Base-by-base conservation (phyloP, 306 rosid species). In the Senna siamea region DNA sequence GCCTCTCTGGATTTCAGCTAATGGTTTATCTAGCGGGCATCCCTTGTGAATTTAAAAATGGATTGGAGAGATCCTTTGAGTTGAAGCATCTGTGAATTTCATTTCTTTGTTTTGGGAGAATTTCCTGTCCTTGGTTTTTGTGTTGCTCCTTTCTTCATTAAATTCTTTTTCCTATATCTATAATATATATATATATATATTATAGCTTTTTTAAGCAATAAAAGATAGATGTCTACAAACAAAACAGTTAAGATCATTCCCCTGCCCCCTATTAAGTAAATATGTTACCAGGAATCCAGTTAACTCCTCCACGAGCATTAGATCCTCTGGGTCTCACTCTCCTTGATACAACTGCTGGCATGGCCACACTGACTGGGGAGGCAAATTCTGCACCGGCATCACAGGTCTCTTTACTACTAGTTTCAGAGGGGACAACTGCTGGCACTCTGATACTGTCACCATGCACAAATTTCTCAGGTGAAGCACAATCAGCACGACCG, bases 281-380 rank as follows among this genome's bases (percentile, higher is more conserved):
- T 22, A 34, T 23, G 23, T 80, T 84, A 84, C 87, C 87, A 18
- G 75, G 0, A 34, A 73, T 69, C 72, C 60, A 70, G 64, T 77
- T 18, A 73, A 69, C 32, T 34, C 15, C 61, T 6, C 55, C 64
- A 0, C 1, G n/a, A 23, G 79, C 30, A 54, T 1, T 5, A 69
- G 76, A 54, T 37, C n/a, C 32, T 73, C 13, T 74, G 20, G 69
- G 41, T 78, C 76, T 81, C 55, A 80, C 84, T 50, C 80, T 78
- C 66, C 54, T 35, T 70, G n/a, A 55, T 75, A 9, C 69, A 23
- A 28, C 13, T 37, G 7, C 20, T 18, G 78, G 17, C 7, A 38
- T 35, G 5, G 66, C 46, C 7, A 37, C 40, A n/a, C 23, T 28
- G 18, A 68, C 69, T 13, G 74, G 74, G 12, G 70, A 15, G 38